phyloP scores from a whole-genome alignment of 805 yeast species.

The Wickerhamiella spandovensis region DNA sequence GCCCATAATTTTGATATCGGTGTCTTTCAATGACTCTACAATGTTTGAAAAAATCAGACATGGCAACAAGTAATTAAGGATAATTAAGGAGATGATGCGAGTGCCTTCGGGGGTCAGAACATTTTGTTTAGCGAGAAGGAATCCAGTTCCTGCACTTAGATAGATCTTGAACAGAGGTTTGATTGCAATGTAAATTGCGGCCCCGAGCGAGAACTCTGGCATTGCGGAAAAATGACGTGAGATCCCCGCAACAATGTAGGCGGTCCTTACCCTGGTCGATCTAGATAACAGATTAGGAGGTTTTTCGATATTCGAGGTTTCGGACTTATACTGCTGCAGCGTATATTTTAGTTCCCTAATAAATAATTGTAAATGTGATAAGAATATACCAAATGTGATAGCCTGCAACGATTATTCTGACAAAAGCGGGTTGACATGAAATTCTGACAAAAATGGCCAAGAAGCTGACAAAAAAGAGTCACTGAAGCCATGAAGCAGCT shows the following conservation, averaged over 20 bases:
- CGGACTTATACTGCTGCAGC: too few species aligned
- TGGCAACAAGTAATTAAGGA: conserved; percentile 59
- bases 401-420: too few species aligned
- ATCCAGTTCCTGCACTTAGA: conserved; percentile 56
- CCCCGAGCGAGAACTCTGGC: conserved; percentile 32
- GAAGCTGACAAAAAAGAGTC: too few species aligned
- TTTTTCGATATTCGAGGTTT: too few species aligned
- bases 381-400: too few species aligned
- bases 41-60: conserved; percentile 64
- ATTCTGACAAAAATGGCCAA: too few species aligned
- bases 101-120: conserved; percentile 32
- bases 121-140: conserved; percentile 44
- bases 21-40: conserved; percentile 48
- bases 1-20: conserved; percentile 60
- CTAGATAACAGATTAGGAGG: too few species aligned
- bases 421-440: too few species aligned
- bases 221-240: not conserved
- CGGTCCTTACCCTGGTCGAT: not conserved
- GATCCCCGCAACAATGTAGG: not conserved
- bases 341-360: too few species aligned
- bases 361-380: too few species aligned
- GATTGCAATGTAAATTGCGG: conserved; percentile 60
- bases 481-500: too few species aligned
- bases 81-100: conserved; percentile 48
- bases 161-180: conserved; percentile 82